Evolutionary conservation across 176 grass and related monocot genomes (phyloP).

Genomic region (Oryza punctata): DNA sequence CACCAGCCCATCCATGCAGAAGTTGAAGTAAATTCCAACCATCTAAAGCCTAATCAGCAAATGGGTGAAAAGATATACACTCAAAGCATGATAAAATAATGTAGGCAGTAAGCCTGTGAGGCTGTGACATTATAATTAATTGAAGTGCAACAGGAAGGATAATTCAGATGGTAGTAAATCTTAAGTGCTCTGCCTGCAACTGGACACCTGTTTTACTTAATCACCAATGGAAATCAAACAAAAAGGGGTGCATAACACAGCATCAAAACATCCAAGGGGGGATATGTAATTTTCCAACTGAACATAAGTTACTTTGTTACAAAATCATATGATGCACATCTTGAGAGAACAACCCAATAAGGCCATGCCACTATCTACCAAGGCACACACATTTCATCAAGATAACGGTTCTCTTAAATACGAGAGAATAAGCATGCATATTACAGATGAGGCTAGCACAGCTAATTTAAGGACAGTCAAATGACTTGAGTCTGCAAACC

Average conservation of each 20-base stretch:
- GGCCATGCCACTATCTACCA: constrained; percentile 7
- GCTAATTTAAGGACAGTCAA: not conserved
- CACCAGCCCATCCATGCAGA: not conserved
- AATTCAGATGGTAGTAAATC: not conserved
- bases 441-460: not conserved
- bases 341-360: not conserved
- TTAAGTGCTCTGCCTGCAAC: not conserved
- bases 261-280: not conserved
- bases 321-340: not conserved
- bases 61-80: not conserved
- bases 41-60: not conserved
- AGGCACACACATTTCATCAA: constrained; percentile 5
- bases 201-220: not conserved
- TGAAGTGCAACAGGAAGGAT: not conserved
- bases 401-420: not conserved
- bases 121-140: constrained; percentile 4
- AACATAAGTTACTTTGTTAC: not conserved
- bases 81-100: not conserved
- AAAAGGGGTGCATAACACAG: not conserved
- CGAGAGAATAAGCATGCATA: not conserved
- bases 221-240: not conserved
- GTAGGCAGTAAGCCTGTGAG: not conserved
- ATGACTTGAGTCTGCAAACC: not conserved
- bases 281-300: not conserved
- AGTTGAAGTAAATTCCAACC: not conserved